Evolutionary conservation across 805 yeast species (phyloP), one percentile per base, ranked within the genome.

Genomic region (Myxozyma neotropica): DNA sequence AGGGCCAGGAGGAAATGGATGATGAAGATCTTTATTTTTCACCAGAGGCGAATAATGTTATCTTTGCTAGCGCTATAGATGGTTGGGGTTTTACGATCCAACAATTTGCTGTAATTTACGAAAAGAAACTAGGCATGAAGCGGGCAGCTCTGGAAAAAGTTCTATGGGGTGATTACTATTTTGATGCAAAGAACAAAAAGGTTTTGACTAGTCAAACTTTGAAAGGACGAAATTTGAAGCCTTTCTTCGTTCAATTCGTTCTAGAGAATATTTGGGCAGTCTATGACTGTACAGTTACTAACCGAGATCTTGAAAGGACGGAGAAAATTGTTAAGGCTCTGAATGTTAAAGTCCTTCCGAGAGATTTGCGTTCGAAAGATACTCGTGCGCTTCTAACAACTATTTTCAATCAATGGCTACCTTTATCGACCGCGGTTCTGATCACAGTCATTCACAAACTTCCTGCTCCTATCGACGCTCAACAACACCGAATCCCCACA

Each of bases 71-170:
- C 35, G 99, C 99, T 0, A 79, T 88, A 19, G 99, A 94, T 74
- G 98, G 98, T 12, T 94, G 99, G 98, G 99, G 98, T 0, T 94
- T 94, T 73, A 88, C 89, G 44, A 79, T 94, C 51, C 83, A 89
- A 53, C 96, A 94, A 66, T 88, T 94, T 73, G 88, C 97, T 6
- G 85, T 87, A 58, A 84, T 94, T 35, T 89, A 90, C 71, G 94
- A 87, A 74, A 83, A 83, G 50, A 90, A 90, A 68, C 76, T 93
- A 19, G 97, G 96, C 0, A 87, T 93, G 66, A 88, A 89, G 64
- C 84, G 91, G 63, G 83, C 83, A 19, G 89, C 83, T 55, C 78
- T 94, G 46, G 86, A 86, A 59, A 88, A 88, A 69, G 90, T 91
- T n/a, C 77, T 94, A 3, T 94, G 98, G 98, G 99, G 99, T 39